Conservation (phyloP, 2,329 filamentous ascomycete species). For the Aurifilum marmelostoma region DNA sequence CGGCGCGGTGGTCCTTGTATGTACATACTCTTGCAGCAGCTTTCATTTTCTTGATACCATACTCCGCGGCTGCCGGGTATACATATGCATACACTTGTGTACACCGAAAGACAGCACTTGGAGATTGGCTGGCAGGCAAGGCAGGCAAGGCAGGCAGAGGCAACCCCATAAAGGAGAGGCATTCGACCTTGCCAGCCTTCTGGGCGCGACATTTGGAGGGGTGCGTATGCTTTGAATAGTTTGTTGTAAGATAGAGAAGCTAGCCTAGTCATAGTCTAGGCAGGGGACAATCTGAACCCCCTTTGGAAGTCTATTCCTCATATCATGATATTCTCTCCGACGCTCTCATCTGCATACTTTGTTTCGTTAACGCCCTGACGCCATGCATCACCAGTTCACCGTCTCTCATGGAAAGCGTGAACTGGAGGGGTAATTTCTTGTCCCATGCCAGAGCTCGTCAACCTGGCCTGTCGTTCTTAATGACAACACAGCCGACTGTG, state of each 20-base stretch:
- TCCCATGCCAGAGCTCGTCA: neutral
- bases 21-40: conserved; percentile 11
- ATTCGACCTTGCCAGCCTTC: neutral
- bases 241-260: neutral
- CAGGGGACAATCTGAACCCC: neutral
- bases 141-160: neutral
- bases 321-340: neutral
- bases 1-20: neutral
- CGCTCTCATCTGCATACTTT: neutral
- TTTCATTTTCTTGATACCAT: neutral
- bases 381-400: conserved; percentile 7
- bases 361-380: conserved; percentile 19
- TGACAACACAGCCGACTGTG: neutral
- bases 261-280: neutral
- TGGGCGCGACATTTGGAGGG: neutral
- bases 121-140: neutral
- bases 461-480: neutral
- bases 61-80: neutral
- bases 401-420: neutral
- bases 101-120: neutral
- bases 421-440: neutral
- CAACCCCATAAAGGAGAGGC: neutral
- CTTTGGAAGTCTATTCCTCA: neutral
- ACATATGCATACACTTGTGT: neutral
- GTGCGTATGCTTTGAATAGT: neutral